Percentiles rank a stretch among this genome's conserved stretches.
Conservation (phyloP, 805 yeast species). For the Scheffersomyces stipitis region DNA sequence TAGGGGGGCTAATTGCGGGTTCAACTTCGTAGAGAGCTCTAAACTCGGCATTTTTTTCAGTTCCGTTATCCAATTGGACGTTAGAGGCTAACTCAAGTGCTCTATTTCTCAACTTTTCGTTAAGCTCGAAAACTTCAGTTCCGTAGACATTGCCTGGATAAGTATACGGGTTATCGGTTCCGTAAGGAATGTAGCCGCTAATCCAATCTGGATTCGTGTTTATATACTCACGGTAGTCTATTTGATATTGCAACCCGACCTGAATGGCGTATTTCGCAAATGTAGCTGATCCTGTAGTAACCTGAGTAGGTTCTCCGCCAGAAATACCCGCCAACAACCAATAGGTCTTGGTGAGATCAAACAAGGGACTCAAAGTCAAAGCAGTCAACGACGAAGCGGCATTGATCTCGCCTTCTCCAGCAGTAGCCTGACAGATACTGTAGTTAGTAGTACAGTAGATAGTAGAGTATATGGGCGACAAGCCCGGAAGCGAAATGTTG, state of each 20-base stretch:
- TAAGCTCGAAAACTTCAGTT: constrained; percentile 20
- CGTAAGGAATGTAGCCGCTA: constrained; percentile 20
- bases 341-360: constrained; percentile 18
- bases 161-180: constrained; percentile 17
- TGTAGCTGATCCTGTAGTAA: constrained; percentile 20
- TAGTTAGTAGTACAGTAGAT: constrained; percentile 15
- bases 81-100: constrained; percentile 17
- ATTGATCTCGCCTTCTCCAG: constrained; percentile 22
- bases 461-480: constrained; percentile 18
- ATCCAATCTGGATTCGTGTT: constrained; percentile 16
- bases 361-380: constrained; percentile 17
- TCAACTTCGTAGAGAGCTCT: constrained; percentile 13
- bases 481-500: constrained; percentile 19
- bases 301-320: constrained; percentile 19
- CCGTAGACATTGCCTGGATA: constrained; percentile 20
- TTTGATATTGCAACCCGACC: constrained; percentile 21
- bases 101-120: constrained; percentile 21
- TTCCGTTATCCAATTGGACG: constrained; percentile 16
- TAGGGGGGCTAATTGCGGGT: constrained; percentile 15
- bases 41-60: constrained; percentile 13
- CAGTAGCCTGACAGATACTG: constrained; percentile 18
- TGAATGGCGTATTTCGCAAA: constrained; percentile 20
- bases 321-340: constrained; percentile 19
- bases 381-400: constrained; percentile 20
- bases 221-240: constrained; percentile 16